phyloP scores from a whole-genome alignment of 345 rosid species.

The Euphorbia peplus region DNA sequence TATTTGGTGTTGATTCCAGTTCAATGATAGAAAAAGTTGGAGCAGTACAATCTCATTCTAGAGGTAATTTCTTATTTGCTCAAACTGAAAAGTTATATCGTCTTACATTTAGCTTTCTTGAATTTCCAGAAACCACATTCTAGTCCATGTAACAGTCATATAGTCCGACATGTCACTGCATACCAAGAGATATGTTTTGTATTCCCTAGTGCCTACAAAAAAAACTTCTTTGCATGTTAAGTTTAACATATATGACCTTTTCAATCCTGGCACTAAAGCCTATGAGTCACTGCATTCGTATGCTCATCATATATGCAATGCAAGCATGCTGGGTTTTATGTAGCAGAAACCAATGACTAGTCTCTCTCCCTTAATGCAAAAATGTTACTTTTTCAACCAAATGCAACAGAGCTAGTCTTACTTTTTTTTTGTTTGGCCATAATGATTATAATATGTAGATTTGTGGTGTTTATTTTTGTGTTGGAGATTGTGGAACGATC shows the following conservation, averaged over 20 bases:
- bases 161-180: neutral
- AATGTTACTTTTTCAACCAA: too few species aligned
- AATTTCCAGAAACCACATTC: neutral
- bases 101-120: slow-evolving; percentile 9
- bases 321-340: neutral
- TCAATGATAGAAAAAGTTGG: slow-evolving; percentile 85
- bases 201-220: neutral
- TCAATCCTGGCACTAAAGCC: neutral
- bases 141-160: neutral
- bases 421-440: too few species aligned
- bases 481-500: too few species aligned
- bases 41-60: slow-evolving; percentile 71
- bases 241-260: neutral
- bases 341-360: neutral
- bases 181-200: neutral
- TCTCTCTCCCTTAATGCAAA: too few species aligned
- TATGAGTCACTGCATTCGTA: neutral
- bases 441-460: too few species aligned
- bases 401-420: too few species aligned
- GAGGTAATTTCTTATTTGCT: slow-evolving; percentile 49
- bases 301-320: neutral
- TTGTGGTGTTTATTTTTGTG: too few species aligned
- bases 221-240: neutral
- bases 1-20: slow-evolving; percentile 78
- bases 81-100: neutral